Percentiles rank a stretch among this genome's conserved stretches.
Conservation (phyloP, 169 alveolate species). For the Theileria annulata region DNA sequence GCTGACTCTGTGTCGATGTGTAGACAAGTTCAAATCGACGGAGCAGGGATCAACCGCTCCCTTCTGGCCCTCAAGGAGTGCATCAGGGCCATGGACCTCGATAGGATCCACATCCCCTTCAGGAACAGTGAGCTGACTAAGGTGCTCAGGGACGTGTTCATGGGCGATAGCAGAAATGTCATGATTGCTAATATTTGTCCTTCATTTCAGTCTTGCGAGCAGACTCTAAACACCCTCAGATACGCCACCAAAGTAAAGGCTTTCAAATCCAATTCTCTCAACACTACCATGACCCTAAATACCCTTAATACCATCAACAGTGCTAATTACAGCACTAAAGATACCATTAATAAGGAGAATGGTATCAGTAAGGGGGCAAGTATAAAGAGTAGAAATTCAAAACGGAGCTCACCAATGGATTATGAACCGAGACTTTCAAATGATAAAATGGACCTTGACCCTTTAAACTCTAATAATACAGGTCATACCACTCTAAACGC, state of each 20-base stretch:
- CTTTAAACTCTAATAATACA: neutral
- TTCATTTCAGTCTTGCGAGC: slow-evolving; percentile 93
- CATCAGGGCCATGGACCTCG: slow-evolving; percentile 98
- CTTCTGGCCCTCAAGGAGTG: slow-evolving; percentile 98
- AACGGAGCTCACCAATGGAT: neutral
- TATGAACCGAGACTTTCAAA: neutral
- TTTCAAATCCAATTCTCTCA: slow-evolving; percentile 70
- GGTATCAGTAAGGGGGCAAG: neutral
- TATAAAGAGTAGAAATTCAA: neutral
- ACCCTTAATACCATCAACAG: neutral
- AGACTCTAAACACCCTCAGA: slow-evolving; percentile 96
- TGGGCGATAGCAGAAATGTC: slow-evolving; percentile 92
- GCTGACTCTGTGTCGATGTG: slow-evolving; percentile 96
- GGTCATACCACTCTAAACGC: neutral
- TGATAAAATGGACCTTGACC: slow-evolving; percentile 9
- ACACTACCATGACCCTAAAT: neutral
- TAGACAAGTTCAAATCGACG: slow-evolving; percentile 95
- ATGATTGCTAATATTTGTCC: slow-evolving; percentile 99
- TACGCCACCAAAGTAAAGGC: slow-evolving; percentile 96
- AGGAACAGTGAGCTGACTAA: slow-evolving; percentile 96
- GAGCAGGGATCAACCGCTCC: slow-evolving; percentile 98
- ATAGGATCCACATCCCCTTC: slow-evolving; percentile 97
- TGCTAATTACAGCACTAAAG: neutral
- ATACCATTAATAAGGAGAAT: neutral
- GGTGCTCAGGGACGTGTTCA: slow-evolving; percentile 92